phyloP scores from a whole-genome alignment of 2,329 filamentous ascomycete species.

The Xylariaceae sp. region DNA sequence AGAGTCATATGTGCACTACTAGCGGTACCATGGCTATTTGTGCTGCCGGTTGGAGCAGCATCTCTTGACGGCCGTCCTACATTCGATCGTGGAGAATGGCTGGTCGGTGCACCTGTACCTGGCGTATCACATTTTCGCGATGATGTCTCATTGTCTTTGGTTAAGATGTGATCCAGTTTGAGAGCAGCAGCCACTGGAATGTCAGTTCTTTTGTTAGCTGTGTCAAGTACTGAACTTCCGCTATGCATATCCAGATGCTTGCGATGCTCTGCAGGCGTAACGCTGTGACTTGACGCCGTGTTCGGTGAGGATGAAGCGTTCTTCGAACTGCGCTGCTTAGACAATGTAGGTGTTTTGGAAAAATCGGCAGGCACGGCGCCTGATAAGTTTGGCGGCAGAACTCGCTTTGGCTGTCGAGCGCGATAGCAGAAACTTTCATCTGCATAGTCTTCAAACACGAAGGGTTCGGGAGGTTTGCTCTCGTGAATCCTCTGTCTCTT shows the following conservation, averaged over 20 bases:
- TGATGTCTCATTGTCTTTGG: background rate
- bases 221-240: background rate
- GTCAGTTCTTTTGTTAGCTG: background rate
- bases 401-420: slow-evolving; percentile 22
- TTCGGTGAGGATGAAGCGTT: background rate
- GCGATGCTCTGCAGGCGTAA: background rate
- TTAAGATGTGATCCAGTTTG: background rate
- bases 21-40: background rate
- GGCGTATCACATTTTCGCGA: background rate
- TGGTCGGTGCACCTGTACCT: background rate
- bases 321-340: slow-evolving; percentile 8
- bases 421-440: slow-evolving; percentile 31
- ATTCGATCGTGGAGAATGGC: background rate
- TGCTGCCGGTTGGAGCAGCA: background rate
- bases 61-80: background rate
- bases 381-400: background rate
- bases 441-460: slow-evolving; percentile 22
- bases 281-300: background rate
- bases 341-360: slow-evolving; percentile 12
- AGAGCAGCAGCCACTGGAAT: background rate
- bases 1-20: slow-evolving; percentile 5
- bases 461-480: slow-evolving; percentile 10
- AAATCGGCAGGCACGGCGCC: background rate
- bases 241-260: background rate
- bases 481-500: slow-evolving; percentile 2